Evolutionary conservation across 768 basidiomycete species (phyloP).

Genomic region (Rhizopogon vinicolor): DNA sequence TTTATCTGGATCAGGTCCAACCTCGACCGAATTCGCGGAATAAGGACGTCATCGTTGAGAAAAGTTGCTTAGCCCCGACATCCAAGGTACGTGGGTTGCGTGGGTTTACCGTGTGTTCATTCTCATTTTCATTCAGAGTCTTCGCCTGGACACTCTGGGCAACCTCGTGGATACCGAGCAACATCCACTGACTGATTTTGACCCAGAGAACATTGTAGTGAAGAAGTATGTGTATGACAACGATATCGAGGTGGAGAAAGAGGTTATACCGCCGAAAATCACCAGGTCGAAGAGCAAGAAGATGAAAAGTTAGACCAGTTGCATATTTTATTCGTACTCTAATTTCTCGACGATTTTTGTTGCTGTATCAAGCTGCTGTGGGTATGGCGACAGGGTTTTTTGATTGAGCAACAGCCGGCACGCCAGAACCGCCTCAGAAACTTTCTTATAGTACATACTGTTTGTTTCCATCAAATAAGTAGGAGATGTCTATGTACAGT

Average conservation of each 20-base stretch:
- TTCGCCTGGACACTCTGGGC: constrained; percentile 66
- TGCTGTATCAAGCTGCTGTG: constrained; percentile 24
- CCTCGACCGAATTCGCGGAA: constrained; percentile 37
- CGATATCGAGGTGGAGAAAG: constrained; percentile 39
- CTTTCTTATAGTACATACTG: not conserved
- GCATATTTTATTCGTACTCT: not conserved
- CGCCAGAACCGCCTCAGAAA: no score
- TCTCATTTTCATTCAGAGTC: constrained; percentile 35
- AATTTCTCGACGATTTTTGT: constrained; percentile 14
- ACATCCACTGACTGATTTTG: constrained; percentile 51
- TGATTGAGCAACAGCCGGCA: no score
- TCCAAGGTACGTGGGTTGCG: constrained; percentile 51
- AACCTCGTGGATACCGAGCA: constrained; percentile 56
- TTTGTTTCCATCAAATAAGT: not conserved
- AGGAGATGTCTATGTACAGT: not conserved
- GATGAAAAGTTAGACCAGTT: constrained; percentile 27
- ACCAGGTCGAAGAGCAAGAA: constrained; percentile 57
- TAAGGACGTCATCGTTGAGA: constrained; percentile 39
- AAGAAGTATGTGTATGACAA: constrained; percentile 81
- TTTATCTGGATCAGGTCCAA: constrained; percentile 61
- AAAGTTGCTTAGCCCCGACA: constrained; percentile 64
- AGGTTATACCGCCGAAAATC: constrained; percentile 34
- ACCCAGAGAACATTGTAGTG: constrained; percentile 61
- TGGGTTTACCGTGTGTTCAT: not conserved
- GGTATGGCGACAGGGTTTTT: no score